Base-by-base conservation (phyloP, 2,329 filamentous ascomycete species). In the Boeremia exigua region DNA sequence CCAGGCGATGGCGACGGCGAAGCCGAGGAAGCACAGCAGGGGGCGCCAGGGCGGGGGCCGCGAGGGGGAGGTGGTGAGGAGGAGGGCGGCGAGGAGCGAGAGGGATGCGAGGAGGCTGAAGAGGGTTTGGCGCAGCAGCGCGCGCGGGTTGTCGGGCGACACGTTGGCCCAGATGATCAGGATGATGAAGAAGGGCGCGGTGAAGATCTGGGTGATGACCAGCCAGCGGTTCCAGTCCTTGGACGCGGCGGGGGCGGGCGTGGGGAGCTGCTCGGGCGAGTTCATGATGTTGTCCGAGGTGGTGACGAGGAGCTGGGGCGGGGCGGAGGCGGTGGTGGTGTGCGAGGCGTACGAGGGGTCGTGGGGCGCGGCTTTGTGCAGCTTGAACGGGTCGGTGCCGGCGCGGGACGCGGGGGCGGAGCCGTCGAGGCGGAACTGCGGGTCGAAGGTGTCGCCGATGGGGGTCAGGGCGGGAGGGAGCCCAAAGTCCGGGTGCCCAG, bases 1-100 rank as follows among this genome's bases (percentile, higher is more conserved):
- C 95, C 96, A 99, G 23, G 91, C 90, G 54, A 98, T 95, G 59
- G 90, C 88, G 55, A 98, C 96, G 8, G 89, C 80, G 71, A 99
- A 99, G 6, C 96, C 95, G 32, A 96, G 80, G 68, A 96, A 91
- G 71, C 92, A 96, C 40, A 98, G 82, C 23, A 94, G 70, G 44
- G 88, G 88, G 56, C 93, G 89, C 75, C 91, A 91, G 60, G 83
- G 86, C 0, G 91, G 89, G 28, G 88, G 87, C 30, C 82, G 83
- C 45, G 85, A 80, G 7, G 88, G 82, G 0, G 84, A 85, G 0
- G 93, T 96, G 17, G 87, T 87, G 4, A 86, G 57, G 2, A 96
- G 78, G 11, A 98, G 78, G 3, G 88, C 70, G 0, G 78, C 82
- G 38, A 97, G 81, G 38, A 90, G 78, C 19, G 89, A 71, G 2